These are phyloP conservation scores for Magnusiomyces magnusii DNA, from an alignment of 1,139 yeast species.

Conservation along the genomic window DNA sequence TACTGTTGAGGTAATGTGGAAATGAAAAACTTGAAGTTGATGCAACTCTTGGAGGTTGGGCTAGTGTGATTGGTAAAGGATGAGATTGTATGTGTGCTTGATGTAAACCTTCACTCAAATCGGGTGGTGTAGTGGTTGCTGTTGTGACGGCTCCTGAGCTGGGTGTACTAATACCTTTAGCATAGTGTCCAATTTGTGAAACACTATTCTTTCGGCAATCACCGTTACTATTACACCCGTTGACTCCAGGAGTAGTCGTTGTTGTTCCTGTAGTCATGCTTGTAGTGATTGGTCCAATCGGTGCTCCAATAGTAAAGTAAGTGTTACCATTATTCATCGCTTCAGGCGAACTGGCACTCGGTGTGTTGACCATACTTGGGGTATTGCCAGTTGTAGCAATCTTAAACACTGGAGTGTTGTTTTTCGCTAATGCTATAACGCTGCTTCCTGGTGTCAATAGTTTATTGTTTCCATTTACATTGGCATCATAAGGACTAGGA, in stretches of 20 bases:
- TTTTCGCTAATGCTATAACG: neutral
- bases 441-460: constrained; percentile 7
- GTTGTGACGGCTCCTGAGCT: neutral
- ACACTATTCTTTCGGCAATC: neutral
- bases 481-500: neutral
- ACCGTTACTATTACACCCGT: neutral
- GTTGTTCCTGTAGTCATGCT: neutral
- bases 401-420: neutral
- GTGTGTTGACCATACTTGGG: neutral
- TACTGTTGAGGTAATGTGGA: too few species aligned
- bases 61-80: too few species aligned
- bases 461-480: neutral
- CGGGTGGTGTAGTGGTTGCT: too few species aligned
- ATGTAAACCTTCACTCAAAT: too few species aligned
- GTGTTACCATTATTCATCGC: neutral
- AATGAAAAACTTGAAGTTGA: too few species aligned
- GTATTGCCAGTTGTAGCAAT: neutral
- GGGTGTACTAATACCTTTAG: neutral
- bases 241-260: too few species aligned
- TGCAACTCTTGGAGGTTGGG: too few species aligned
- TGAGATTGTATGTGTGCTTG: too few species aligned
- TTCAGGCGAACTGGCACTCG: neutral
- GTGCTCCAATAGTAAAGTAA: neutral
- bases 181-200: constrained; percentile 1
- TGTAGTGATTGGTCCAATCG: neutral